Percentiles rank a stretch among this genome's conserved stretches.
Conservation (phyloP, 1,284 basidiomycete genomes). For the Ustilago hordei region DNA sequence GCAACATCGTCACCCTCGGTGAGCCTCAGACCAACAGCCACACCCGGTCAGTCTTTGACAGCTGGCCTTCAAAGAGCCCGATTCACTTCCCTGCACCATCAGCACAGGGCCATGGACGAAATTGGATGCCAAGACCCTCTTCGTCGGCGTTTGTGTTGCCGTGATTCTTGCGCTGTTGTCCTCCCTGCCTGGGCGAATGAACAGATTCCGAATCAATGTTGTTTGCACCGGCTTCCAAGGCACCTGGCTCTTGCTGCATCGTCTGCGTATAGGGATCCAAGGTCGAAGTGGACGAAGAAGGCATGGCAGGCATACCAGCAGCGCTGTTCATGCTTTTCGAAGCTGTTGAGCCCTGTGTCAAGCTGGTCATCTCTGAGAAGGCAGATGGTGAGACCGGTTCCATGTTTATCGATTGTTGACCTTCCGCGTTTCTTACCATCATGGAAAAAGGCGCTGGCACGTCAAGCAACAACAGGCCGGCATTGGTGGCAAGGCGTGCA, state of each 20-base stretch:
- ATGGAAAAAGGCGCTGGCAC: slow-evolving; percentile 3
- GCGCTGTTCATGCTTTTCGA: slow-evolving; percentile 39
- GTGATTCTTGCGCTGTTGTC: slow-evolving; percentile 18
- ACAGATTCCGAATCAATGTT: neutral
- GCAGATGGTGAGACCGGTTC: slow-evolving; percentile 48
- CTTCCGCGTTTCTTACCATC: slow-evolving; percentile 5
- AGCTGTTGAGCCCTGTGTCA: slow-evolving; percentile 44
- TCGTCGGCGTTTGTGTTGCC: neutral
- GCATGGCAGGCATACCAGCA: slow-evolving; percentile 35
- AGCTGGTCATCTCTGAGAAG: slow-evolving; percentile 43
- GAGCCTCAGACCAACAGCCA: slow-evolving; percentile 41
- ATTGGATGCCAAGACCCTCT: slow-evolving; percentile 21
- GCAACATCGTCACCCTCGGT: slow-evolving; percentile 41
- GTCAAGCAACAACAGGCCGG: slow-evolving; percentile 9
- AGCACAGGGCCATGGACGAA: slow-evolving; percentile 20
- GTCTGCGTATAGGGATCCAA: slow-evolving; percentile 21
- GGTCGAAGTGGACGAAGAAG: slow-evolving; percentile 21
- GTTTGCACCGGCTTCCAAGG: neutral
- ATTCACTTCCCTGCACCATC: slow-evolving; percentile 28
- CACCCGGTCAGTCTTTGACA: slow-evolving; percentile 15
- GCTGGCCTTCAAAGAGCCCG: slow-evolving; percentile 16
- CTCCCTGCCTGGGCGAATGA: slow-evolving; percentile 15
- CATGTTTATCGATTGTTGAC: neutral
- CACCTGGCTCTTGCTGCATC: neutral
- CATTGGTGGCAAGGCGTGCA: slow-evolving; percentile 14